phyloP scores from a whole-genome alignment of 2,329 filamentous ascomycete species.

The Curvularia hawaiiensis region DNA sequence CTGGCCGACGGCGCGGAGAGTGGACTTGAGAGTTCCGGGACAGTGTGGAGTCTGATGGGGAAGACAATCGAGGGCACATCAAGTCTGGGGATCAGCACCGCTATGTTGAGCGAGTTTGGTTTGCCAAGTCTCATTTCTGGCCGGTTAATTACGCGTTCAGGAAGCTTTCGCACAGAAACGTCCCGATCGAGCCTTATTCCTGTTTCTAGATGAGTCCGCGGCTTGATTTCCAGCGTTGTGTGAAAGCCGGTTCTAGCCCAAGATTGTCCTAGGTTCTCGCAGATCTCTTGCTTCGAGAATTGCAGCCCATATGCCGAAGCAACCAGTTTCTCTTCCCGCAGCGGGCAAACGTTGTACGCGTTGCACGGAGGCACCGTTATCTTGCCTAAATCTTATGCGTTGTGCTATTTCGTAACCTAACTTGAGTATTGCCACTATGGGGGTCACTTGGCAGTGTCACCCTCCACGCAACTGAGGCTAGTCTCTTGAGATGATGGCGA shows the following conservation, averaged over 20 bases:
- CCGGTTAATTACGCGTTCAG: conserved; percentile 12
- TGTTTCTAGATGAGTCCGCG: conserved; percentile 17
- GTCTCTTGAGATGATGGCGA: conserved; percentile 4
- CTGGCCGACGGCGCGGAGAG: conserved; percentile 7
- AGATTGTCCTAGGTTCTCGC: conserved; percentile 13
- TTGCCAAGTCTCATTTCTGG: conserved; percentile 13
- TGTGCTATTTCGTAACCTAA: conserved; percentile 2
- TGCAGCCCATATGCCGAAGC: conserved; percentile 8
- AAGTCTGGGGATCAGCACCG: conserved; percentile 17
- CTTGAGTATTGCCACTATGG: not conserved
- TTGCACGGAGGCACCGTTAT: conserved; percentile 3
- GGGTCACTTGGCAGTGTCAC: conserved; percentile 9
- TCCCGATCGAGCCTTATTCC: conserved; percentile 4
- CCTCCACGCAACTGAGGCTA: conserved; percentile 6
- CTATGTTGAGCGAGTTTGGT: conserved; percentile 10
- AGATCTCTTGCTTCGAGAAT: conserved; percentile 16
- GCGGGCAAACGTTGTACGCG: not conserved
- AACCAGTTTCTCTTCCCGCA: conserved; percentile 10
- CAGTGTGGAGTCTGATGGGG: conserved; percentile 8
- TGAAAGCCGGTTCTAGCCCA: conserved; percentile 14
- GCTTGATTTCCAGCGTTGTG: conserved; percentile 8
- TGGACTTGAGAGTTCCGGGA: conserved; percentile 6
- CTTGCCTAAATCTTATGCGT: not conserved
- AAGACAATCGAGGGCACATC: conserved; percentile 1
- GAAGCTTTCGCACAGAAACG: conserved; percentile 5